These are phyloP conservation scores for Neocallimastix lanati DNA, from an alignment of 192 early-diverging fungal genomes.

Conservation along the genomic window DNA sequence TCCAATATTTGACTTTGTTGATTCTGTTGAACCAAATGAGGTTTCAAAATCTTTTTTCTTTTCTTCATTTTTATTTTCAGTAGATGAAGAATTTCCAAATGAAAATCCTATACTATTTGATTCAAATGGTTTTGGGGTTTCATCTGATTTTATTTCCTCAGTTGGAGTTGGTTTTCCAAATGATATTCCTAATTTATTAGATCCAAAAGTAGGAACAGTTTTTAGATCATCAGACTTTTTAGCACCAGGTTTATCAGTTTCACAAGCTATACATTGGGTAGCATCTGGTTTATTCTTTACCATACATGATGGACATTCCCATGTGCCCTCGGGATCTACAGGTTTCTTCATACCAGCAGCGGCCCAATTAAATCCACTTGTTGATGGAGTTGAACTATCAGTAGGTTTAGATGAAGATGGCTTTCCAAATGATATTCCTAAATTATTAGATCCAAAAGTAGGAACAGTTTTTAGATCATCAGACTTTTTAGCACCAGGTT, in stretches of 20 bases:
- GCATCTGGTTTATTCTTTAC: background rate
- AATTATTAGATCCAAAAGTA: too few species aligned
- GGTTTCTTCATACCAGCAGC: background rate
- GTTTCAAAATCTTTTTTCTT: background rate
- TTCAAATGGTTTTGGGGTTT: background rate
- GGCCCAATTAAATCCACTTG: background rate
- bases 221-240: background rate
- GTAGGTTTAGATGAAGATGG: too few species aligned
- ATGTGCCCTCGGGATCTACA: background rate
- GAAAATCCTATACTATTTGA: too few species aligned
- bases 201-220: background rate
- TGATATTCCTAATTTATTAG: background rate
- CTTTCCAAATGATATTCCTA: too few species aligned
- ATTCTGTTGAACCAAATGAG: too few species aligned
- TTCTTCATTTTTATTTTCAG: background rate
- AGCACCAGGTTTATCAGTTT: background rate
- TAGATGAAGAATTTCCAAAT: too few species aligned
- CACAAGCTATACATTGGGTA: background rate
- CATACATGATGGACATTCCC: background rate
- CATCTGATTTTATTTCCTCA: background rate
- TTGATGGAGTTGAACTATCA: too few species aligned
- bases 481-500: background rate
- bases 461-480: background rate
- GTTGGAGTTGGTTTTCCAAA: background rate
- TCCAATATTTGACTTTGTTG: too few species aligned